Percentiles rank a stretch among this genome's conserved stretches.
phyloP scores from a whole-genome alignment of 225 moss, liverwort and hornwort genomes.

The Pseudoscleropodium purum region DNA sequence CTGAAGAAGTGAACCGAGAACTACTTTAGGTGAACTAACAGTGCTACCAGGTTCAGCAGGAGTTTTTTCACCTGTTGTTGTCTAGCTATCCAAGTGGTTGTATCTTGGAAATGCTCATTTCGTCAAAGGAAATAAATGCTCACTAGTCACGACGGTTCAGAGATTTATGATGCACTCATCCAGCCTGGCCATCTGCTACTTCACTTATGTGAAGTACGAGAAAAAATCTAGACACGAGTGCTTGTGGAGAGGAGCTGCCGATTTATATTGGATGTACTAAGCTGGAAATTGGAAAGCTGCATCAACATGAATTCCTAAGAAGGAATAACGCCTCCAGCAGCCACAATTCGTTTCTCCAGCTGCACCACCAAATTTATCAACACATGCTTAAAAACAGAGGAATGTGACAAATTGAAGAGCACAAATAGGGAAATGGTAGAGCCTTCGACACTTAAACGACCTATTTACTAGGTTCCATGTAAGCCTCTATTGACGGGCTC shows the following conservation, averaged over 20 bases:
- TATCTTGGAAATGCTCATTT: not conserved
- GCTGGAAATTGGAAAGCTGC: not conserved
- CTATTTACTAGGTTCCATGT: not conserved
- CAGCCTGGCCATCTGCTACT: not conserved
- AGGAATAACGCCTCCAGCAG: constrained; percentile 29
- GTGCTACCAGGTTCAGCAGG: not conserved
- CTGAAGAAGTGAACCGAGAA: not conserved
- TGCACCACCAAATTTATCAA: constrained; percentile 1
- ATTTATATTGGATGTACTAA: not conserved
- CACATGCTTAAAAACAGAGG: not conserved
- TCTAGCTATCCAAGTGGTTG: not conserved
- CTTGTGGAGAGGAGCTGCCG: not conserved
- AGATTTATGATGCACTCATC: not conserved
- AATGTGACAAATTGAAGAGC: not conserved
- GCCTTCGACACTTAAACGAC: not conserved
- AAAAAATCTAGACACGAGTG: not conserved
- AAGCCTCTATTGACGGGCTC: not conserved
- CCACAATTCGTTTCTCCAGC: constrained; percentile 44
- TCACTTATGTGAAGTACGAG: not conserved
- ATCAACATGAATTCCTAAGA: constrained; percentile 4
- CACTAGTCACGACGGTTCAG: not conserved
- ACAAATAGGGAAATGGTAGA: not conserved
- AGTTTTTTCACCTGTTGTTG: not conserved
- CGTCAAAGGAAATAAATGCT: constrained; percentile 1
- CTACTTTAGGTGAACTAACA: not conserved